Base-by-base conservation (phyloP, 2,329 filamentous ascomycete species). In the Phaeosphaeriaceae sp. region DNA sequence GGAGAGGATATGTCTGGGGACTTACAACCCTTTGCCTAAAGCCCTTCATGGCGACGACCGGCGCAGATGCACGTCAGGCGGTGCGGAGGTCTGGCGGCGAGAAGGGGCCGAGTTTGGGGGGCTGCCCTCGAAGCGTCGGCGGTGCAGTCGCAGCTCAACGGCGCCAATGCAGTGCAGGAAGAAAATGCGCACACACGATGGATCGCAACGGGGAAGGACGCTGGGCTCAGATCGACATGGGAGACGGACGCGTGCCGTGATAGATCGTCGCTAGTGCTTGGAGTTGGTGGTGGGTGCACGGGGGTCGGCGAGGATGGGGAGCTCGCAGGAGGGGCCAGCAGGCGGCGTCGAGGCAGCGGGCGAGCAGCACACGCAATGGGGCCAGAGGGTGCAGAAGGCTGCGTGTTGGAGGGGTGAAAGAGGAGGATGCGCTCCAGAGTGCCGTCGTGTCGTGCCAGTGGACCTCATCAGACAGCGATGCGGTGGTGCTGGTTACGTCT, bases 21-120 rank as follows among this genome's bases (percentile, higher is more conserved):
- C 91, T 86, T 88, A 97, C 93, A 85, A 97, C 93, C 90, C 91
- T 92, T 85, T 96, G 92, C 82, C 93, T 91, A 82, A 98, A 96
- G 79, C 92, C 91, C 85, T 97, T 97, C 94, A 98, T 97, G 81
- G 86, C 63, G 91, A 81, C 80, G 66, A 67, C 66, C 62, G 61
- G 73, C 74, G 70, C 69, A 61, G 61, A 60, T 60, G 66, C 68
- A 69, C 63, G 63, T 67, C 62, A 68, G 65, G 69, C 60, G 66
- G 66, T 66, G 71, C 68, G 69, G 63, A 57, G 53, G 68, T 57
- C 36, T 54, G 66, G 64, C 62, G 63, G 68, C 64, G 68, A 68
- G 63, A 60, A 63, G 57, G 61, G 65, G 69, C 61, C 52, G 58
- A 58, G 63, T 59, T 47, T 62, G 59, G 62, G 60, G n/a, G 66